Evolutionary conservation across 305 asterid species (phyloP), one percentile per base, ranked within the genome.

Genomic region (Fraxinus albicans): DNA sequence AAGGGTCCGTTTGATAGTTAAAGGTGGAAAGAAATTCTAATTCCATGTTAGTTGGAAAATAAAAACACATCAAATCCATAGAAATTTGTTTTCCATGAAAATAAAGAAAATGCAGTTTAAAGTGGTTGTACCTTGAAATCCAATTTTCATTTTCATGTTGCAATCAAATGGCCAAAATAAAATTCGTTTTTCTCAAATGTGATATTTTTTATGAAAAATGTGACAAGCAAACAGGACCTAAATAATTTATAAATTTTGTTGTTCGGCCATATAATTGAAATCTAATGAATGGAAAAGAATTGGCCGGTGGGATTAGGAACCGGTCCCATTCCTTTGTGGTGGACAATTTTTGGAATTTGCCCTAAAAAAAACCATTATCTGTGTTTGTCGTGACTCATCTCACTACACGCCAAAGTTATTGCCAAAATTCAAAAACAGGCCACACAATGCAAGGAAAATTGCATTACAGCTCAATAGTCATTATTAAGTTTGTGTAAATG

Each of bases 301-400:
- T 12, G 36, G 17, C 74, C 36, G 8, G 74, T 12, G 36, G 36
- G 36, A 27, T 27, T 67, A 12, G 74, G 74, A 67, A 1, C 36
- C 8, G 4, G 36, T 67, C 74, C 19, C 3, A 27, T 58, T 58
- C 67, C 2, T n/a, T 58, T 19, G 67, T n/a, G 9, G 27, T 6
- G 7, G 67, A 1, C 4, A 23, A 8, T 9, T 25, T 25, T 67
- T 27, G 74, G 74, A 67, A 8, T 67, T 67, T 27, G 35, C 74
- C 74, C n/a, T 3, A 27, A 65, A 25, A 65, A 8, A 10, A 67
- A 9, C n/a, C 29, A 27, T 25, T 67, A 85, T 29, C 19, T 73
- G 89, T 85, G 88, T 7, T 60, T 50, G 33, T 87, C 85, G 75
- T 87, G 89, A 86, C 83, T 82, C 87, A 80, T 36, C 15, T 21